Evolutionary conservation across 257 asterid genomes (phyloP), one percentile per base, ranked within the genome.

Genomic region (Nyctanthes arbortristis): DNA sequence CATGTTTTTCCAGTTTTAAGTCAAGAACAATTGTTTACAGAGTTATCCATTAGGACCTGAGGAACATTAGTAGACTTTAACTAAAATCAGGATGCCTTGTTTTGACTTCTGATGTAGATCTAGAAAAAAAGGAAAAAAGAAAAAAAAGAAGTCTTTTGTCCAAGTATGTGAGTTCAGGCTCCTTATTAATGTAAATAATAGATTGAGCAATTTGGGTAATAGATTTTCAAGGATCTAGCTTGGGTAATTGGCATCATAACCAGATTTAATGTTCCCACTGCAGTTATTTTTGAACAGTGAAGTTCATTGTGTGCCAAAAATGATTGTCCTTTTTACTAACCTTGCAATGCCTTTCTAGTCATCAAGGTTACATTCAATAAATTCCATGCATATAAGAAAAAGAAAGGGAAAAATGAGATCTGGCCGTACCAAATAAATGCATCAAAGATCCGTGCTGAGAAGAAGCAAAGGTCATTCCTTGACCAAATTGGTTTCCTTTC

Each of bases 1-100:
- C n/a, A n/a, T n/a, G 31, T 52, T 57, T 57, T 36, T 61, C 39
- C 31, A 18, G 66, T 35, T 72, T 60, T 36, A 29, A 60, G 13
- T 39, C 37, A 8, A 67, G 27, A 68, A n/a, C 36, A 31, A 61
- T 29, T 61, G 14, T 66, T 34, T 16, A 16, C 27, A 47, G 63
- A 65, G 73, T 58, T 27, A 18, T 55, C 32, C 59, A 40, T 55
- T 27, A 33, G 60, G 33, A 61, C 7, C 52, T 36, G n/a, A 36
- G 13, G 32, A 28, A 25, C 40, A 52, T 73, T 52, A 28, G 32
- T 37, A 16, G n/a, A 31, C 13, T 49, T 62, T 39, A 39, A 52
- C 14, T 30, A 12, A 29, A 24, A 52, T 52, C 59, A 9, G 28
- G 28, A 20, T 9, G 59, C 29, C 59, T 24, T 52, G 59, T 24